Evolutionary conservation across 257 asterid species (phyloP).

Genomic region (Anisodus tanguticus): DNA sequence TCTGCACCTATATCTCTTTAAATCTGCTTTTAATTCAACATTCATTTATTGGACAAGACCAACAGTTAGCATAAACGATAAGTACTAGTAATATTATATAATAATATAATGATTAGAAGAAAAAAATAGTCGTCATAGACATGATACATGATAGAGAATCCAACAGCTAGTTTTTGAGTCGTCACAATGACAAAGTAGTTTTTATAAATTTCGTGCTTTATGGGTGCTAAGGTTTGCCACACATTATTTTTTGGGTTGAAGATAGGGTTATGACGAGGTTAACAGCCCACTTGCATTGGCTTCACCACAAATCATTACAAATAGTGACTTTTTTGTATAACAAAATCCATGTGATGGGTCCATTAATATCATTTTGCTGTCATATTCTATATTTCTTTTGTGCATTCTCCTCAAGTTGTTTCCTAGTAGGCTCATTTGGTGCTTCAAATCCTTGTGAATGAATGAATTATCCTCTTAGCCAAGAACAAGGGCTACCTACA

Average conservation of each 20-base stretch:
- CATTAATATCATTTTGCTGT: not conserved
- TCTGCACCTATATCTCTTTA: not conserved
- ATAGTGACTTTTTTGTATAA: not conserved
- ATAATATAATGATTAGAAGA: not conserved
- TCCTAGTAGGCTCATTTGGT: not conserved
- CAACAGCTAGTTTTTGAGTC: not conserved
- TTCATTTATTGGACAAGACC: not conserved
- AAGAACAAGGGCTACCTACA: too few relatives aligned
- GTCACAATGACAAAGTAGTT: not conserved
- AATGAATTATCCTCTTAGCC: too few relatives aligned
- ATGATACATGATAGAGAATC: not conserved
- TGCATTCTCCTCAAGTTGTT: not conserved
- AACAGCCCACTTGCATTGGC: not conserved
- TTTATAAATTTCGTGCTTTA: not conserved
- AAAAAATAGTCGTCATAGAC: not conserved
- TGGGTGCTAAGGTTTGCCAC: conserved; percentile 9
- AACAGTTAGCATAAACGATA: too few relatives aligned
- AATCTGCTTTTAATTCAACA: not conserved
- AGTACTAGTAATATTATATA: too few relatives aligned
- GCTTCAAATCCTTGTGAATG: not conserved
- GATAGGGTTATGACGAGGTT: not conserved
- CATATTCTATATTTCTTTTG: not conserved
- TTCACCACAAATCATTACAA: not conserved
- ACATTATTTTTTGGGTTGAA: not conserved
- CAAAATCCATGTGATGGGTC: conserved; percentile 17